Percentiles rank a stretch among this genome's conserved stretches.
phyloP scores from a whole-genome alignment of 306 rosid genomes.

The Sphenostylis stenocarpa region DNA sequence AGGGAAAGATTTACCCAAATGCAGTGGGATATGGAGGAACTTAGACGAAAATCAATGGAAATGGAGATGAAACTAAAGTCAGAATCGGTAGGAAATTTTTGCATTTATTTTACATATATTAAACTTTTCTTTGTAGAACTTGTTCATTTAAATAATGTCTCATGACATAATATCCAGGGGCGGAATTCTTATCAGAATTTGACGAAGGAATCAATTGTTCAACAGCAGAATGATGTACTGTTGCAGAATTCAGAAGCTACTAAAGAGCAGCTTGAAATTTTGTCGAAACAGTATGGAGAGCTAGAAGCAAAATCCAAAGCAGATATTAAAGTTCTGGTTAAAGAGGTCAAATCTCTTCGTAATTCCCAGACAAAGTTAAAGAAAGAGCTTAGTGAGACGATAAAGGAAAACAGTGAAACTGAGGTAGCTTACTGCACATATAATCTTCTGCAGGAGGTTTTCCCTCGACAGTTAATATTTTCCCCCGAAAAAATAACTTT shows the following conservation, averaged over 20 bases:
- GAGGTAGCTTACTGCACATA: conserved; percentile 46
- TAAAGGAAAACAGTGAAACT: conserved; percentile 51
- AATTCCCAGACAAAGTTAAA: conserved; percentile 64
- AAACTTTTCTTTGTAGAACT: conserved; percentile 21
- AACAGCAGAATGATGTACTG: conserved; percentile 51
- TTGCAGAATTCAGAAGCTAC: conserved; percentile 57
- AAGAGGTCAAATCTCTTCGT: conserved; percentile 95
- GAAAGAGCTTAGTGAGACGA: conserved; percentile 62
- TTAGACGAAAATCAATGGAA: conserved; percentile 83
- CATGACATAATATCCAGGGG: conserved; percentile 54
- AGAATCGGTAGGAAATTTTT: conserved; percentile 58
- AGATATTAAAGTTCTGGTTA: conserved; percentile 85
- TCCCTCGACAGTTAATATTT: not conserved
- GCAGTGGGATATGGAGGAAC: conserved; percentile 99
- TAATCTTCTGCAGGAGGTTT: conserved; percentile 1
- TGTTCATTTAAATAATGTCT: conserved; percentile 21
- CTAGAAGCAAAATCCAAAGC: conserved; percentile 90
- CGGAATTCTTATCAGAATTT: conserved; percentile 42
- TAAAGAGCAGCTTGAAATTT: conserved; percentile 63
- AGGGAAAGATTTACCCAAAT: conserved; percentile 91
- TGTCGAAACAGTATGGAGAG: conserved; percentile 75
- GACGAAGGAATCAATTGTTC: conserved; percentile 41
- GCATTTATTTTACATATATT: conserved; percentile 27
- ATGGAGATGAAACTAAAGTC: conserved; percentile 85
- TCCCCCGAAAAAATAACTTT: not conserved